Conservation (phyloP, 2,329 filamentous ascomycete species). For the Hansfordia pulvinata region DNA sequence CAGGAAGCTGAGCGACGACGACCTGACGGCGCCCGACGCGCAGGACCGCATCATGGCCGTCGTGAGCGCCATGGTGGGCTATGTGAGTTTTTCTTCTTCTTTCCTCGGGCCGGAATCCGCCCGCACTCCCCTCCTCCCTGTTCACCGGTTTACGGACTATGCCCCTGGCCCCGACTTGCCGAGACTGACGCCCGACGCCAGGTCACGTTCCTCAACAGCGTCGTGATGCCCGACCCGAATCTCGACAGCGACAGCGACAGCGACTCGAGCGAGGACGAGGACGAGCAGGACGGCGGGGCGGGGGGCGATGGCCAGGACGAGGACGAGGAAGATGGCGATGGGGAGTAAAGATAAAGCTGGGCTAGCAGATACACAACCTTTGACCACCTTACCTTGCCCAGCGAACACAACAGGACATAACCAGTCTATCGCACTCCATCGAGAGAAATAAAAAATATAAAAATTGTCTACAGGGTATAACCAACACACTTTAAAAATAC, state of each 20-base stretch:
- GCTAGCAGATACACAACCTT: too few relatives aligned
- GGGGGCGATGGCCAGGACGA: slow-evolving; percentile 7
- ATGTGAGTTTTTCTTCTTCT: slow-evolving; percentile 48
- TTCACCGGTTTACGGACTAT: background rate
- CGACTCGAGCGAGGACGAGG: slow-evolving; percentile 19
- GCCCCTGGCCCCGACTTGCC: slow-evolving; percentile 1
- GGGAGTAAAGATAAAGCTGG: slow-evolving; percentile 1
- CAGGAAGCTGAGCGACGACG: slow-evolving; percentile 49
- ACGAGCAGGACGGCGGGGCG: slow-evolving; percentile 3
- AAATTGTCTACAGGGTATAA: too few relatives aligned
- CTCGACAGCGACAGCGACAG: slow-evolving; percentile 26
- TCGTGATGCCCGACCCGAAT: slow-evolving; percentile 57
- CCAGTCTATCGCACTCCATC: too few relatives aligned
- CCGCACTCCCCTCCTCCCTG: background rate
- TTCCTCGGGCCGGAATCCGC: too few relatives aligned
- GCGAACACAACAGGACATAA: too few relatives aligned
- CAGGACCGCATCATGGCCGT: slow-evolving; percentile 52
- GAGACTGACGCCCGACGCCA: slow-evolving; percentile 15
- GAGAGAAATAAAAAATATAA: too few relatives aligned
- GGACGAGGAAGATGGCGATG: slow-evolving; percentile 3
- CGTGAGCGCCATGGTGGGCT: slow-evolving; percentile 57
- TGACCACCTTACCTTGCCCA: too few relatives aligned
- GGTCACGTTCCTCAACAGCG: slow-evolving; percentile 58
- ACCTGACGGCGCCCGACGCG: slow-evolving; percentile 47
- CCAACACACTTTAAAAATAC: too few relatives aligned